Evolutionary conservation across 805 yeast species (phyloP).

Genomic region (Priceomyces haplophilus): DNA sequence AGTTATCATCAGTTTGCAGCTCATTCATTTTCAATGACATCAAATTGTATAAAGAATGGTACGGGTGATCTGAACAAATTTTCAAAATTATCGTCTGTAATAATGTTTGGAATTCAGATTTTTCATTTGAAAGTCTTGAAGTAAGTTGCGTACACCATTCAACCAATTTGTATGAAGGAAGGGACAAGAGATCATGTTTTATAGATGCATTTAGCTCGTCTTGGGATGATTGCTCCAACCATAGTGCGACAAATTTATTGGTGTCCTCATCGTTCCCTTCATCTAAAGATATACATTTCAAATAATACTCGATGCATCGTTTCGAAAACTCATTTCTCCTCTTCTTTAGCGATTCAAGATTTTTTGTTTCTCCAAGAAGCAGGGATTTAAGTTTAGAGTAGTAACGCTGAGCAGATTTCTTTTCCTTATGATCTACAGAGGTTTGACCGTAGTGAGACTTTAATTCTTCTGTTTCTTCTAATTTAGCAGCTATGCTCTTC

Average conservation of each 20-base stretch:
- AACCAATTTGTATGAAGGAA: conserved; percentile 63
- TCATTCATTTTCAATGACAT: conserved; percentile 54
- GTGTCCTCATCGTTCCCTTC: conserved; percentile 50
- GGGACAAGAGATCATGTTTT: conserved; percentile 26
- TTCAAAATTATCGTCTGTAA: conserved; percentile 47
- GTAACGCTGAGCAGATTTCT: conserved; percentile 51
- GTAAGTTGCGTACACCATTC: conserved; percentile 83
- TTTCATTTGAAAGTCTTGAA: conserved; percentile 58
- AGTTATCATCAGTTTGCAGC: conserved; percentile 21
- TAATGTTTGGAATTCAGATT: conserved; percentile 51
- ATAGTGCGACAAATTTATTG: conserved; percentile 77
- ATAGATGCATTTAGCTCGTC: conserved; percentile 45
- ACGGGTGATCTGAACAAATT: conserved; percentile 61
- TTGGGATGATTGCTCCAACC: conserved; percentile 63
- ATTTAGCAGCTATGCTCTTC: conserved; percentile 39
- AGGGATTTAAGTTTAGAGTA: conserved; percentile 49
- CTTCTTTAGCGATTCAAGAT: conserved; percentile 36
- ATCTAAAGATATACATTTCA: conserved; percentile 48
- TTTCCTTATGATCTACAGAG: conserved; percentile 42
- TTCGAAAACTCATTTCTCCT: conserved; percentile 44
- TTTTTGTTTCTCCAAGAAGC: conserved; percentile 47
- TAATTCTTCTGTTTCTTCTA: conserved; percentile 49
- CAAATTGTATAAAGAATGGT: conserved; percentile 64
- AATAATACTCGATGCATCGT: conserved; percentile 57
- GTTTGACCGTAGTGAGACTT: conserved; percentile 41